phyloP scores from a whole-genome alignment of 495 filamentous ascomycete species.

The Neurospora cerealis region DNA sequence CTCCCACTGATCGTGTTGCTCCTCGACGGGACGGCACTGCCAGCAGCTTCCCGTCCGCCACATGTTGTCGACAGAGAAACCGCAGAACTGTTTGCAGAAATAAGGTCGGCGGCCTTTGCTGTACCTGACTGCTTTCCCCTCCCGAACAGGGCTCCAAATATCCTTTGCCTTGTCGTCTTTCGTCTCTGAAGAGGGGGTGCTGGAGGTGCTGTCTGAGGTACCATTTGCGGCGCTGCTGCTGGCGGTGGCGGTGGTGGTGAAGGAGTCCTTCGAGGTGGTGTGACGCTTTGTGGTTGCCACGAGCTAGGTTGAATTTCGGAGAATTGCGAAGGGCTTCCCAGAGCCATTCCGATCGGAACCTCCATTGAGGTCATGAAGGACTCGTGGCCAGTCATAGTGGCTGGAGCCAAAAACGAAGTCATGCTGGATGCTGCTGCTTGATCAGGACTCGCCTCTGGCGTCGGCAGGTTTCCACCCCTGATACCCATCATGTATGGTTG shows the following conservation, averaged over 20 bases:
- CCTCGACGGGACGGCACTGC: conserved; percentile 15
- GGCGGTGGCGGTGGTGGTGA: conserved; percentile 14
- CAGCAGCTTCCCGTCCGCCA: neutral
- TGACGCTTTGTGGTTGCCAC: conserved; percentile 13
- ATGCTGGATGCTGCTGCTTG: neutral
- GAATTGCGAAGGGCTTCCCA: conserved; percentile 39
- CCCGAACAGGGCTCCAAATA: conserved; percentile 40
- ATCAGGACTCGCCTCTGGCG: conserved; percentile 33
- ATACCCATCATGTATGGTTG: conserved; percentile 11
- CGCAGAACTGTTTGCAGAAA: conserved; percentile 4
- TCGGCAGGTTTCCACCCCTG: conserved; percentile 27
- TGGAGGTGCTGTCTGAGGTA: neutral
- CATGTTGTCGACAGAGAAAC: conserved; percentile 8
- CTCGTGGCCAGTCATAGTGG: conserved; percentile 26
- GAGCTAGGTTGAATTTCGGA: conserved; percentile 5
- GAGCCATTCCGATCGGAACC: conserved; percentile 46
- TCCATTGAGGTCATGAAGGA: conserved; percentile 24
- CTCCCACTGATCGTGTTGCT: conserved; percentile 28
- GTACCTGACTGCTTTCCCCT: conserved; percentile 26
- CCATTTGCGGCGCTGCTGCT: conserved; percentile 4
- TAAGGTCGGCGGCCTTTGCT: conserved; percentile 10
- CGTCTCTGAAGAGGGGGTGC: conserved; percentile 26
- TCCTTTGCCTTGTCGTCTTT: conserved; percentile 38
- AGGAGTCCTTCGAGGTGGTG: conserved; percentile 6
- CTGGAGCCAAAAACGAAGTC: neutral